Evolutionary conservation across 345 rosid genomes (phyloP), one percentile per base, ranked within the genome.

Genomic region (Gossypium raimondii): DNA sequence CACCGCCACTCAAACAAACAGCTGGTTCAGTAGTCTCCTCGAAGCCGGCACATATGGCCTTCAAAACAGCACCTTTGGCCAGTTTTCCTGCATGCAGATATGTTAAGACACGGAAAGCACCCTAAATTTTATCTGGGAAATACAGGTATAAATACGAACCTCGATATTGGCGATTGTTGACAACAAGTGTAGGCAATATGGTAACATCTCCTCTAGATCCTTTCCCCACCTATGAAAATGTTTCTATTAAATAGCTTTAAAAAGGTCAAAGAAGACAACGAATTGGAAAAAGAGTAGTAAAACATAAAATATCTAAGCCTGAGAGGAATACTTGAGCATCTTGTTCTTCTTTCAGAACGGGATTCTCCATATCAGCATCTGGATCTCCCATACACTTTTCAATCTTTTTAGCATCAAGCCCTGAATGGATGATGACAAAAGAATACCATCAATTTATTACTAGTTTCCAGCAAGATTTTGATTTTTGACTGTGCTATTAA

Each of bases 121-220:
- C 53, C 57, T 67, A 11, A 59, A 25, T 44, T 24, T 7, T 20
- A 58, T 38, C 44, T 20, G 67, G 24, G 22, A 74, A 74, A 62
- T 11, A 76, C 9, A 75, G 59, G 75, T 29, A 57, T 50, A 65
- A 76, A 52, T 63, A 73, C 78, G 73, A 44, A 94, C 97, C 98
- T 93, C 99, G 88, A 84, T 95, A 95, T 66, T 95, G 99, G 63
- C 91, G 85, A 85, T 87, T 91, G 79, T 95, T 95, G 81, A 95
- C 97, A 72, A 95, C 97, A 76, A 95, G 96, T 53, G 99, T 93
- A 64, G 99, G 99, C 93, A 95, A 84, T 80, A 95, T 95, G 76
- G 99, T 95, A 61, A 95, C 99, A 84, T 95, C 99, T 29, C 99
- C 98, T 84, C 99, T 93, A 58, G 97, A 78, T 78, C 99, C 99